A percentile compares a stretch with the other conserved stretches of the same genome.
These are phyloP conservation scores for Alternaria triticimaculans DNA, from an alignment of 2,329 filamentous ascomycete species.

Conservation along the genomic window DNA sequence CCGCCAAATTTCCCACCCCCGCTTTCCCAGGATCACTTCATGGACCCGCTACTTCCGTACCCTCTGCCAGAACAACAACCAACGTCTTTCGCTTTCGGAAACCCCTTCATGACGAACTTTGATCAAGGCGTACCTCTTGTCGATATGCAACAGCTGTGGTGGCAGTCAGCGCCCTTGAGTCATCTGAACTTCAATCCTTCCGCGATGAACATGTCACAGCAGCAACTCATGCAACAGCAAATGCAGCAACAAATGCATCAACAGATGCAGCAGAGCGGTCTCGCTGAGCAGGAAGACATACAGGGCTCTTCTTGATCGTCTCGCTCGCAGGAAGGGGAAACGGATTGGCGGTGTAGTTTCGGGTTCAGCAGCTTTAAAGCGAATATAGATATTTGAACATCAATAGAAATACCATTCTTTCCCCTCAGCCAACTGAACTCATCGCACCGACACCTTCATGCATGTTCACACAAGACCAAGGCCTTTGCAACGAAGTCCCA, in stretches of 20 bases:
- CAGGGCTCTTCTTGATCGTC: neutral
- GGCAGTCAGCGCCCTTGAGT: neutral
- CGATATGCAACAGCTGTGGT: conserved; percentile 22
- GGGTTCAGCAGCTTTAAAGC: neutral
- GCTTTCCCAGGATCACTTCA: neutral
- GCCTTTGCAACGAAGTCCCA: neutral
- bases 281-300: neutral
- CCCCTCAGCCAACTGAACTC: too few relatives aligned
- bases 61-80: neutral
- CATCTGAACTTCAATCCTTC: neutral
- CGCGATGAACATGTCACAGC: neutral
- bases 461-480: neutral
- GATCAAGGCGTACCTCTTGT: conserved; percentile 23
- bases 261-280: neutral
- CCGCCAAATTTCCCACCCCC: neutral
- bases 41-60: neutral
- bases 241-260: conserved; percentile 3
- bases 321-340: neutral
- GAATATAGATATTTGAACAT: neutral
- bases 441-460: too few relatives aligned
- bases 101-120: conserved; percentile 30
- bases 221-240: conserved; percentile 5
- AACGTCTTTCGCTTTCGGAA: conserved; percentile 17
- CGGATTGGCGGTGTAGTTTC: too few relatives aligned
- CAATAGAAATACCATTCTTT: too few relatives aligned